Evolutionary conservation across 768 basidiomycete genomes (phyloP).

Genomic region (Russula virescens): DNA sequence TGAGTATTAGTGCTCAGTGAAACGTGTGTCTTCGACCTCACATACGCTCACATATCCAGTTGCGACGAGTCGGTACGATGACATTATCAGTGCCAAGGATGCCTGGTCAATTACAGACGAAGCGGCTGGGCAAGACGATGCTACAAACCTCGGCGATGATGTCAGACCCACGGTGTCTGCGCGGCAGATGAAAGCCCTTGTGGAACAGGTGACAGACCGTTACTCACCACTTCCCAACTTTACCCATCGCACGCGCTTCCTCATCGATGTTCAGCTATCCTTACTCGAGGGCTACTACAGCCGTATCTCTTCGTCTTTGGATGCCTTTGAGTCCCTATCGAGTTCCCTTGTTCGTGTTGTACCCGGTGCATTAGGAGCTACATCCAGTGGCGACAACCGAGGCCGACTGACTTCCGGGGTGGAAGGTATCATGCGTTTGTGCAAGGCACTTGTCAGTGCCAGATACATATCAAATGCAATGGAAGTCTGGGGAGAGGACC

Average conservation of each 20-base stretch:
- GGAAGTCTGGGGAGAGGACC: conserved; percentile 83
- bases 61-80: conserved; percentile 79
- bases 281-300: conserved; percentile 69
- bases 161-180: conserved; percentile 78
- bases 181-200: conserved; percentile 71
- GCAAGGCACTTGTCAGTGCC: conserved; percentile 82
- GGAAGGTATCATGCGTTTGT: conserved; percentile 75
- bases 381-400: conserved; percentile 36
- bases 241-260: conserved; percentile 74
- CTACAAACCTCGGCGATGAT: conserved; percentile 28
- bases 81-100: conserved; percentile 71
- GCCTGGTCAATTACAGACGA: conserved; percentile 84
- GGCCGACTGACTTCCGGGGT: conserved; percentile 71
- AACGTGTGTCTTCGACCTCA: background rate
- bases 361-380: conserved; percentile 77
- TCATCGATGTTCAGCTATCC: conserved; percentile 80
- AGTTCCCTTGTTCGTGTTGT: conserved; percentile 85
- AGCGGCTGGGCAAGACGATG: conserved; percentile 36
- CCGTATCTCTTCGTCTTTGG: conserved; percentile 77
- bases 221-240: conserved; percentile 83
- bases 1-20: conserved; percentile 36
- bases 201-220: conserved; percentile 93
- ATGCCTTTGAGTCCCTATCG: conserved; percentile 91
- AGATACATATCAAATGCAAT: conserved; percentile 65
- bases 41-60: conserved; percentile 43